A percentile compares a stretch with the other conserved stretches of the same genome.
phyloP scores from a whole-genome alignment of 2,329 filamentous ascomycete species.

The Colletotrichum sublineola region DNA sequence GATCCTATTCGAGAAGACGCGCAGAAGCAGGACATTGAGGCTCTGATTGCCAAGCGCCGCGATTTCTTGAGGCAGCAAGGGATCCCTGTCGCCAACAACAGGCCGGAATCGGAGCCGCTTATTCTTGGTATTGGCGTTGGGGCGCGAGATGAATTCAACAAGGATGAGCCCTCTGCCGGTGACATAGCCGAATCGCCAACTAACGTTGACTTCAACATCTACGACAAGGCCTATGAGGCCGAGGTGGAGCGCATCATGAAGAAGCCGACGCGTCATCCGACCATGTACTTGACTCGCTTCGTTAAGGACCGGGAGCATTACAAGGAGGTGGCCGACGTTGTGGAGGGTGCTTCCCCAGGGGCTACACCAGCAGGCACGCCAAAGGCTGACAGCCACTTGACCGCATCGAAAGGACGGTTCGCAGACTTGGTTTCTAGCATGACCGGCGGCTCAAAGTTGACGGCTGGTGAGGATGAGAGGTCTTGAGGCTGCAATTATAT shows the following conservation, averaged over 20 bases:
- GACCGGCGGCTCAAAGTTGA: conserved; percentile 23
- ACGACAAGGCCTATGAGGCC: conserved; percentile 87
- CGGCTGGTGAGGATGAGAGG: conserved; percentile 10
- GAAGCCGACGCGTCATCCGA: conserved; percentile 56
- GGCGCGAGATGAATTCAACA: conserved; percentile 61
- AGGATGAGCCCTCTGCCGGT: conserved; percentile 55
- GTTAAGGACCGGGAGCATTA: conserved; percentile 60
- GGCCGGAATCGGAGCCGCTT: conserved; percentile 70
- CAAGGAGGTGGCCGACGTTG: conserved; percentile 54
- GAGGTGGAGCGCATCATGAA: conserved; percentile 80
- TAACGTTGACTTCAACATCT: conserved; percentile 87
- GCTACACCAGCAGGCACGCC: conserved; percentile 36
- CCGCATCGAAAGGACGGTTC: conserved; percentile 34
- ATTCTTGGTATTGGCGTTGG: conserved; percentile 84
- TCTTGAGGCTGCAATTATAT: neutral
- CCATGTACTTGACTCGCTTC: conserved; percentile 64
- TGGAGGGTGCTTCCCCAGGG: conserved; percentile 47
- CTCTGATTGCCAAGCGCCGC: conserved; percentile 62
- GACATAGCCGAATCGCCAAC: conserved; percentile 87
- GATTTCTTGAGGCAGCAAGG: conserved; percentile 53
- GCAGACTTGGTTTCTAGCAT: conserved; percentile 39
- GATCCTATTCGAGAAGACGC: conserved; percentile 51
- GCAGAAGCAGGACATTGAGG: conserved; percentile 63
- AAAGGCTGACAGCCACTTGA: conserved; percentile 41
- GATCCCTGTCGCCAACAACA: conserved; percentile 67